phyloP scores from a whole-genome alignment of 2,329 filamentous ascomycete species.

The Epichloe elymi region DNA sequence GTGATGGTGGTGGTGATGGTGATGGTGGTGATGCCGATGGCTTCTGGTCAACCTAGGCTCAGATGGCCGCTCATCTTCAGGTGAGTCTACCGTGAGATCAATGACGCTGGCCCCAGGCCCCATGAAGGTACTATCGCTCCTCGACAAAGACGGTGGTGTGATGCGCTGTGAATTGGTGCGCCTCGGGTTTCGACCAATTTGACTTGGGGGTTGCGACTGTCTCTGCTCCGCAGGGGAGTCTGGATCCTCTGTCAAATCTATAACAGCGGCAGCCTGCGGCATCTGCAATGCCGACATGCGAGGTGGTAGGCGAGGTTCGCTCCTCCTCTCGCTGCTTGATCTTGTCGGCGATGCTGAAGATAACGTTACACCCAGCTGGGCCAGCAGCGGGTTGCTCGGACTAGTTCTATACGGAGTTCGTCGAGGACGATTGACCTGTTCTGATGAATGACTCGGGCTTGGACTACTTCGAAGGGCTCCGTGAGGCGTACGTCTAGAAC shows the following conservation, averaged over 20 bases:
- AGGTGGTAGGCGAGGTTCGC: neutral
- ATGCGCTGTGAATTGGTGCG: conserved; percentile 27
- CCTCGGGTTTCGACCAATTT: conserved; percentile 22
- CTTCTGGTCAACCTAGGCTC: conserved; percentile 3
- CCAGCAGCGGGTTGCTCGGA: neutral
- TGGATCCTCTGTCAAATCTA: conserved; percentile 38
- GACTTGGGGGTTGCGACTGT: conserved; percentile 13
- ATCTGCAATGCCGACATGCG: neutral
- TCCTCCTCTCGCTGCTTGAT: neutral
- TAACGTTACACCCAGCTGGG: neutral
- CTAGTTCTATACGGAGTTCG: neutral
- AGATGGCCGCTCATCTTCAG: conserved; percentile 18
- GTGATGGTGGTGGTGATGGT: conserved; percentile 8
- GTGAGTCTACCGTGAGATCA: conserved; percentile 38
- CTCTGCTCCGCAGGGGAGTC: conserved; percentile 31
- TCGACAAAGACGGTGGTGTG: conserved; percentile 28
- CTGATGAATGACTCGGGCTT: neutral
- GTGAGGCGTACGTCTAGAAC: conserved; percentile 2
- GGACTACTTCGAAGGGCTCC: neutral
- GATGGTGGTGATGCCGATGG: conserved; percentile 7
- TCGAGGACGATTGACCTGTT: neutral
- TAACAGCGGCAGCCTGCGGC: conserved; percentile 21
- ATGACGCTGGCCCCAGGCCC: conserved; percentile 27
- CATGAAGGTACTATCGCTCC: conserved; percentile 32
- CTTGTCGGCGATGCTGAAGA: neutral